Base-by-base conservation (phyloP, 768 basidiomycete genomes). In the Podaxis pistillaris region DNA sequence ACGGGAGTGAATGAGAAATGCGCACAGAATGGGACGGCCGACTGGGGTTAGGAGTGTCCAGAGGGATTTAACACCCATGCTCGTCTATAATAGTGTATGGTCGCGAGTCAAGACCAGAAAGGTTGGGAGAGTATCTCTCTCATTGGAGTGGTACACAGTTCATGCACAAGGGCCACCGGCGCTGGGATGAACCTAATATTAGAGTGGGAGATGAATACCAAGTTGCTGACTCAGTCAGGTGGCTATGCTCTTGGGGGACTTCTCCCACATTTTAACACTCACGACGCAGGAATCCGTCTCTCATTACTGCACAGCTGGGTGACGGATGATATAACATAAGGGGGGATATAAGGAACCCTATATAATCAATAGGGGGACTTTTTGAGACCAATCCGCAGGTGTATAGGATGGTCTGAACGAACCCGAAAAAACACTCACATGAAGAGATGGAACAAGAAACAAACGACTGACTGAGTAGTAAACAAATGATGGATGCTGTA, bases 41-140 rank as follows among this genome's bases (percentile, higher is more conserved):
- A 96, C 94, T n/a, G 96, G 96, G 12, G 84, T 84, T 61, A 99
- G 78, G 12, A 99, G 86, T 65, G 83, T 90, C 96, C 96, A 99
- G 67, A 99, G 78, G 33, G 93, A 94, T 75, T 98, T 96, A 56
- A 98, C 96, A 86, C 96, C 96, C 96, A 98, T 95, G 22, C 50
- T 67, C 44, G 19, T 12, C 36, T 49, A 56, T 6, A 62, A 12
- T 56, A 49, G 40, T 62, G n/a, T 56, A 56, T 37, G 15, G 47
- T 62, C 41, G 33, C 13, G 8, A 30, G 15, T 28, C n/a, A 52
- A 55, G 60, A 56, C 53, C 51, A 46, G 26, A 38, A 37, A 17
- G 13, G 30, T 11, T 30, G 2, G 12, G 19, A 13, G n/a, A 37
- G 9, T 40, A 22, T 24, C 13, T 33, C 36, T 24, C 58, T 59